Conservation (phyloP, 495 filamentous ascomycete genomes). For the Penicillium ucsense region DNA sequence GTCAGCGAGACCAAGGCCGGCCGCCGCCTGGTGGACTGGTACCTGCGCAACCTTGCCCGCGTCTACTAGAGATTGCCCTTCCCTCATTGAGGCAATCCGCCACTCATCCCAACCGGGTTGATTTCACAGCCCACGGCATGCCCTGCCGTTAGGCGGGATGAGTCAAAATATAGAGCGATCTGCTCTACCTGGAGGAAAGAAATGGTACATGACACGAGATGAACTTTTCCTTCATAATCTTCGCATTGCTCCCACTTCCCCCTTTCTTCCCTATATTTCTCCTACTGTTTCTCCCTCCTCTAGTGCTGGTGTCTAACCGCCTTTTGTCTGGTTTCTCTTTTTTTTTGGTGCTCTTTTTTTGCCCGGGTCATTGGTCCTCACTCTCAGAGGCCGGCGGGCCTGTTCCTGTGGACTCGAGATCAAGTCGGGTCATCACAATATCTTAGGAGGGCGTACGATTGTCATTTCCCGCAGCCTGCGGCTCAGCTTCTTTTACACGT, state of each 20-base stretch:
- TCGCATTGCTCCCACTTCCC: slow-evolving; percentile 14
- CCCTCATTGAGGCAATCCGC: neutral
- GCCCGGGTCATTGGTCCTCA: slow-evolving; percentile 7
- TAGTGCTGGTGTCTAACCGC: slow-evolving; percentile 14
- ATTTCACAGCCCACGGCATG: neutral
- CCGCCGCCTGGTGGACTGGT: slow-evolving; percentile 95
- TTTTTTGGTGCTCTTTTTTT: slow-evolving; percentile 17
- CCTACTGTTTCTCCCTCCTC: slow-evolving; percentile 6
- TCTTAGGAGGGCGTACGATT: slow-evolving; percentile 19
- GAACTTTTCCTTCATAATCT: slow-evolving; percentile 22
- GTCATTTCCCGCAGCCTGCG: slow-evolving; percentile 17
- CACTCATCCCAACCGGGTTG: neutral
- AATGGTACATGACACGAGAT: slow-evolving; percentile 24
- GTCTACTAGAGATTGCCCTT: slow-evolving; percentile 56
- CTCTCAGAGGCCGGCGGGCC: slow-evolving; percentile 3
- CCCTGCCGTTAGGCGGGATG: slow-evolving; percentile 8
- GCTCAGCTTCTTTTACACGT: slow-evolving; percentile 8
- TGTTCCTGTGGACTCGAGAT: slow-evolving; percentile 13
- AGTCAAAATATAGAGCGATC: slow-evolving; percentile 15
- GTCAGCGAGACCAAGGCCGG: slow-evolving; percentile 98
- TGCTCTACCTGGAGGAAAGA: slow-evolving; percentile 20
- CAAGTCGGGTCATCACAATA: slow-evolving; percentile 29
- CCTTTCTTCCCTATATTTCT: slow-evolving; percentile 12
- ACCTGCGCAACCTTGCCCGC: slow-evolving; percentile 88
- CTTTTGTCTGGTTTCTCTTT: slow-evolving; percentile 5